Percentiles rank a stretch among this genome's conserved stretches.
Evolutionary conservation across 805 yeast genomes (phyloP).

Genomic region (Candida insectorum): DNA sequence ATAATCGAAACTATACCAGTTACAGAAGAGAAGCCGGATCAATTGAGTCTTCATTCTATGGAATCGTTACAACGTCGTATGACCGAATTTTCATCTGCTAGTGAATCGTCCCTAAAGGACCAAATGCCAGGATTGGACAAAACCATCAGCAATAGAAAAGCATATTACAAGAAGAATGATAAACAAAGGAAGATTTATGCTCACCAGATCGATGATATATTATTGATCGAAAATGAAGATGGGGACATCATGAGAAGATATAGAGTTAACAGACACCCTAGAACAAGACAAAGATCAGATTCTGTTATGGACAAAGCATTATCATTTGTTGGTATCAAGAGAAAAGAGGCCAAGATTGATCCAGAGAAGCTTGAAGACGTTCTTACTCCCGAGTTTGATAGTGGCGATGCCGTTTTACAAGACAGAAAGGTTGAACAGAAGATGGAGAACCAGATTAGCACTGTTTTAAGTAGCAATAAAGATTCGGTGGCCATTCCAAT

Average conservation of each 20-base stretch:
- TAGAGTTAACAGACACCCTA: slow-evolving; percentile 57
- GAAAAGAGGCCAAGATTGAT: slow-evolving; percentile 5
- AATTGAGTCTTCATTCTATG: slow-evolving; percentile 36
- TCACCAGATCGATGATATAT: slow-evolving; percentile 71
- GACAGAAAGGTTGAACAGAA: slow-evolving; percentile 4
- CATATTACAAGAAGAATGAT: slow-evolving; percentile 28
- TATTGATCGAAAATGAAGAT: slow-evolving; percentile 84
- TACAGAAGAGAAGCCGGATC: slow-evolving; percentile 20
- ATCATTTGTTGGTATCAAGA: slow-evolving; percentile 51
- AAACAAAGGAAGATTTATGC: slow-evolving; percentile 53
- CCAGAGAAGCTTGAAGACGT: slow-evolving; percentile 7
- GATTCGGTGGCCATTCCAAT: slow-evolving; percentile 4
- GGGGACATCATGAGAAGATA: slow-evolving; percentile 90
- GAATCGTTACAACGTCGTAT: slow-evolving; percentile 36
- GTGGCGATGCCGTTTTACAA: slow-evolving; percentile 8
- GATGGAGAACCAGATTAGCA: slow-evolving; percentile 4
- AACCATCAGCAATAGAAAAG: slow-evolving; percentile 14
- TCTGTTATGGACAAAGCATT: slow-evolving; percentile 47
- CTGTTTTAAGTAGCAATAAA: slow-evolving; percentile 1
- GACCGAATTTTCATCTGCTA: slow-evolving; percentile 30
- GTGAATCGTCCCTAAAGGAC: background rate
- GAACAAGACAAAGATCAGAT: slow-evolving; percentile 32
- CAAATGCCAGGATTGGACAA: slow-evolving; percentile 6
- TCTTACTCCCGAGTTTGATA: slow-evolving; percentile 11
- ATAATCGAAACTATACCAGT: slow-evolving; percentile 54